Percentiles rank a stretch among this genome's conserved stretches.
Evolutionary conservation across 129 eudicot genomes (phyloP).

Genomic region (Chrysanthemum seticuspe): DNA sequence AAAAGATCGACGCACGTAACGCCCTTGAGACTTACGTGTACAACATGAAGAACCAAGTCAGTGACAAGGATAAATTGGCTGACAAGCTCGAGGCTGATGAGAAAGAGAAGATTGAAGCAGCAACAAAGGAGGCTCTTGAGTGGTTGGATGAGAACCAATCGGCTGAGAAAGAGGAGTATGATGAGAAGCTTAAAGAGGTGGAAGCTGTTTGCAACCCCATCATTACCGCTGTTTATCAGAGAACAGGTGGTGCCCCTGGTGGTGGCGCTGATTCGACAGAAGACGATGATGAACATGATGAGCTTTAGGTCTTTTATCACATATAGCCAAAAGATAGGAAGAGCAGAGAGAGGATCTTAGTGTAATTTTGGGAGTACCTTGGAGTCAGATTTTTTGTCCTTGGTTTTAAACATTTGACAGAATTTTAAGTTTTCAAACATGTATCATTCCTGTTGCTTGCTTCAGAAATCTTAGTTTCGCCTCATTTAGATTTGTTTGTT

Average conservation of each 20-base stretch:
- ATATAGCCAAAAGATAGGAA: slow-evolving; percentile 21
- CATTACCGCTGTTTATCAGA: slow-evolving; percentile 63
- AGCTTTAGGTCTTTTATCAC: slow-evolving; percentile 43
- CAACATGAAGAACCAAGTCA: slow-evolving; percentile 75
- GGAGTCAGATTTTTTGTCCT: slow-evolving; percentile 11
- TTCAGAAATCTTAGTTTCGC: not conserved
- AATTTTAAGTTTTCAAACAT: not conserved
- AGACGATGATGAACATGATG: slow-evolving; percentile 65
- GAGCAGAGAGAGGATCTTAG: slow-evolving; percentile 14
- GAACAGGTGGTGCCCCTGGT: slow-evolving; percentile 68
- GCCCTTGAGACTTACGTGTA: slow-evolving; percentile 59
- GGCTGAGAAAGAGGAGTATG: slow-evolving; percentile 68
- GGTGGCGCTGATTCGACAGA: slow-evolving; percentile 18
- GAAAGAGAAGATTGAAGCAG: slow-evolving; percentile 62
- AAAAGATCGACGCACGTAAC: slow-evolving; percentile 63
- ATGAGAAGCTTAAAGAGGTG: slow-evolving; percentile 70
- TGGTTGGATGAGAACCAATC: slow-evolving; percentile 71
- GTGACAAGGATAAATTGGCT: slow-evolving; percentile 68
- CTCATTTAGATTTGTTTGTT: slow-evolving; percentile 5
- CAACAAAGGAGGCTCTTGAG: slow-evolving; percentile 66
- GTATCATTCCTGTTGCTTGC: slow-evolving; percentile 2
- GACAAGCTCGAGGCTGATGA: slow-evolving; percentile 66
- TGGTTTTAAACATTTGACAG: slow-evolving; percentile 10
- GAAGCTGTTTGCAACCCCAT: slow-evolving; percentile 72
- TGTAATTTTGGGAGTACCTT: slow-evolving; percentile 26